Percentiles rank a stretch among this genome's conserved stretches.
Evolutionary conservation across 805 yeast species (phyloP).

Genomic region (Metschnikowia baotianmanensis): DNA sequence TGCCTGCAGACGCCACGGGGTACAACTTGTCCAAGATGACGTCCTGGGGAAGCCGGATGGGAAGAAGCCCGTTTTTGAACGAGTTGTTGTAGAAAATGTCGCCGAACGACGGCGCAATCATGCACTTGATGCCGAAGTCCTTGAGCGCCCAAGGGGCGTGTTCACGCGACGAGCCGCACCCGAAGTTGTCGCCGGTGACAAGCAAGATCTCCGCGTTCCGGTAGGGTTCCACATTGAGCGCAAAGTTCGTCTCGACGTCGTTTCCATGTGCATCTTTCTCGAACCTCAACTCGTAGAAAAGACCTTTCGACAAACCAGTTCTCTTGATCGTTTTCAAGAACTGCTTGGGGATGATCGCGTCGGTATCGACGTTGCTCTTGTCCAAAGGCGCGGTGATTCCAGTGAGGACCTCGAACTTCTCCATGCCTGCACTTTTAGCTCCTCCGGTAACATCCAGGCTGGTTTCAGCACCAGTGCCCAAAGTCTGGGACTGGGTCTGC

Average conservation of each 20-base stretch:
- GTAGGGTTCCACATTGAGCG: conserved; percentile 82
- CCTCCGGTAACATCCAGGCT: background rate
- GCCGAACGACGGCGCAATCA: conserved; percentile 97
- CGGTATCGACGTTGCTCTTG: conserved; percentile 95
- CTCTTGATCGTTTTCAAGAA: conserved; percentile 96
- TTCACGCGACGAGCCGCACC: conserved; percentile 99
- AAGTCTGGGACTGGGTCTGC: conserved; percentile 2
- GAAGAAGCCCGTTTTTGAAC: conserved; percentile 91
- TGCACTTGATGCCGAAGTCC: conserved; percentile 93
- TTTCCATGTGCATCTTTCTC: conserved; percentile 60
- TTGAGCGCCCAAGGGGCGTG: conserved; percentile 99
- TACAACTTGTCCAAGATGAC: conserved; percentile 66
- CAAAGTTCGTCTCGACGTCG: conserved; percentile 83
- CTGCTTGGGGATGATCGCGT: conserved; percentile 98
- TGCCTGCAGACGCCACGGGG: conserved; percentile 78
- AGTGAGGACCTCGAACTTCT: conserved; percentile 68
- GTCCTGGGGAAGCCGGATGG: conserved; percentile 85
- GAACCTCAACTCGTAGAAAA: conserved; percentile 89
- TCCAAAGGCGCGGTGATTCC: conserved; percentile 94
- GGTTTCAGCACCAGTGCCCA: conserved; percentile 9
- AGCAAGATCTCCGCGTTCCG: conserved; percentile 76
- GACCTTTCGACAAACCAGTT: conserved; percentile 85
- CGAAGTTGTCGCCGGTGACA: conserved; percentile 95
- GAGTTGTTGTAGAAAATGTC: conserved; percentile 98
- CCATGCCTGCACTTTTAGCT: conserved; percentile 63